These are phyloP conservation scores for Penicillium decumbens DNA, from an alignment of 2,329 filamentous ascomycete species.

Conservation along the genomic window DNA sequence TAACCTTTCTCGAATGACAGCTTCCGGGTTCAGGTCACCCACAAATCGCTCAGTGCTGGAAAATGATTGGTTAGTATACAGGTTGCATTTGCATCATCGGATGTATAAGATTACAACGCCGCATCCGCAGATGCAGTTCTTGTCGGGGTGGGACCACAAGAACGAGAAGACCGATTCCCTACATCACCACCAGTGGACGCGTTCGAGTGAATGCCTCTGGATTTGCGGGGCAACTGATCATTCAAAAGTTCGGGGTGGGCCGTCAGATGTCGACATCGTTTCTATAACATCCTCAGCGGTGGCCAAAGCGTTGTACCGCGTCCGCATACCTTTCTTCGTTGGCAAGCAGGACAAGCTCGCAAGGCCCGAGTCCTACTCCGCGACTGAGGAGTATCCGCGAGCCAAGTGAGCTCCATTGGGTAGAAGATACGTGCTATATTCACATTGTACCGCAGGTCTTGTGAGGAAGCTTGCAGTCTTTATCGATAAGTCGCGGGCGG, in stretches of 20 bases:
- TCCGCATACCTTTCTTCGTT: constrained; percentile 30
- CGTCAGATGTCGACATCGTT: constrained; percentile 31
- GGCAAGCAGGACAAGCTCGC: constrained; percentile 31
- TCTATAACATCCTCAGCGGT: constrained; percentile 19
- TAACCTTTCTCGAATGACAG: constrained; percentile 34
- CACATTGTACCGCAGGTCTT: not conserved
- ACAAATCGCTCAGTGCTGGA: constrained; percentile 34
- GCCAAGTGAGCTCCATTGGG: constrained; percentile 35
- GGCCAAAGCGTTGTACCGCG: not conserved
- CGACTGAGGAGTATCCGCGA: constrained; percentile 33
- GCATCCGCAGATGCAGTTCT: constrained; percentile 6
- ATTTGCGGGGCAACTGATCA: not conserved
- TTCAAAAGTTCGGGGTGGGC: constrained; percentile 9
- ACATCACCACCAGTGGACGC: not conserved
- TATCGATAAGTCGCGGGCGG: not conserved
- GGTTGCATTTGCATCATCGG: too few relatives aligned
- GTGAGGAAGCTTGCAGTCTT: not conserved
- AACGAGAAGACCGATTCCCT: not conserved
- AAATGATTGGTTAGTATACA: too few relatives aligned
- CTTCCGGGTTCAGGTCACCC: constrained; percentile 41
- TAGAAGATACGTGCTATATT: not conserved
- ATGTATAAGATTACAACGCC: too few relatives aligned
- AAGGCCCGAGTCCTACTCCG: constrained; percentile 29
- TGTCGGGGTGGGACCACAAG: not conserved
- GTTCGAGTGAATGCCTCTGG: not conserved